Base-by-base conservation (phyloP, 352 stramenopile genomes). In the Thalassiosira hispida region DNA sequence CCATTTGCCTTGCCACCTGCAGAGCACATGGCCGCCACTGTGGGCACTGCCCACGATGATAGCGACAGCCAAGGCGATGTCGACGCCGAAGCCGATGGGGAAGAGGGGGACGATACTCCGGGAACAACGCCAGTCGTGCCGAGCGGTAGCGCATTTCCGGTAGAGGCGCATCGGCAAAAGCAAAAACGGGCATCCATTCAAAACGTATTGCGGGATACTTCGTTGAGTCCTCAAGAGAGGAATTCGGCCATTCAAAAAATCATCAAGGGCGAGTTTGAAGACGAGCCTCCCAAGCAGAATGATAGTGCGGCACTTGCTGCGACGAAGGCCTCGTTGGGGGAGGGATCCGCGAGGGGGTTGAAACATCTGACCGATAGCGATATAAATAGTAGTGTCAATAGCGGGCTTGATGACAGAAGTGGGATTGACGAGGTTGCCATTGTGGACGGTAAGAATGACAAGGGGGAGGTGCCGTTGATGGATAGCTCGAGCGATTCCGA, bases 201-300 rank as follows among this genome's bases (percentile, higher is more conserved):
- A 38, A 22, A n/a, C n/a, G 66, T 83, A 0, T 80, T 83, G 73
- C 62, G 68, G 29, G 61, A 83, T 31, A 40, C 40, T 1, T 60
- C 66, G 1, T n/a, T 85, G 31, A 56, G 12, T 51, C 44, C 46
- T 5, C 8, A 14, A 31, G 74, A 83, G 56, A 66, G 62, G 67
- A 73, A 78, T 55, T 2, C 12, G 16, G 63, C 53, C 6, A 70
- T 83, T 35, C 74, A 83, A 52, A 53, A 66, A 6, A 81, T 81
- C 11, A 70, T 81, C 9, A 40, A 29, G 65, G 72, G 65, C 0
- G 62, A 68, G 5, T 27, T 68, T 12, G 40, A 52, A 20, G 31
- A 31, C 11, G 16, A 7, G 12, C n/a, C 16, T 35, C 0, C 2
- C 25, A 33, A 33, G n/a, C 4, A 25, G 8, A 60, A 44, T 6